Base-by-base conservation (phyloP, 2,329 filamentous ascomycete species). In the Fusarium concolor region DNA sequence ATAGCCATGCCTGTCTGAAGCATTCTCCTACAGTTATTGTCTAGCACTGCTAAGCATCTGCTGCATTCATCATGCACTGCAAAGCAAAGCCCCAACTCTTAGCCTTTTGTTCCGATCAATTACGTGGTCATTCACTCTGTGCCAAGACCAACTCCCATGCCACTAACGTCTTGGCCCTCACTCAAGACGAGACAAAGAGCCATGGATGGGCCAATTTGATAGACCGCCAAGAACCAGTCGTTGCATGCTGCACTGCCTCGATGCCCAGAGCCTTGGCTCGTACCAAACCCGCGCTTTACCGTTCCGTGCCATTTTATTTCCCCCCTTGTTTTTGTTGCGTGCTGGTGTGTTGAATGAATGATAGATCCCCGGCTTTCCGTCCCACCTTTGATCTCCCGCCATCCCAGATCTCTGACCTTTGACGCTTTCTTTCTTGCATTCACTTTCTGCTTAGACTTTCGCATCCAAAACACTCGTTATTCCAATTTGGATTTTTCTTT, bases 251-350 rank as follows among this genome's bases (percentile, higher is more conserved):
- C 72, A 74, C 71, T 65, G 72, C 72, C 72, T 55, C 65, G 62
- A 62, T 69, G 69, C 69, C 71, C 56, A 73, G 69, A 62, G 42
- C 20, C 64, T 74, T 70, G 65, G 70, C 71, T 72, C 67, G 63
- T 68, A 71, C 62, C 62, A 51, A 58, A 47, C 33, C 38, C 37
- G 38, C 38, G 33, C 50, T 52, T 18, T 45, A 41, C 47, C 22
- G n/a, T 42, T 37, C 50, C 12, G 33, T 49, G 10, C 29, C 12
- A 28, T 62, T 50, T 45, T 18, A 26, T 15, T 18, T 10, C 6
- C 43, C 56, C 58, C 55, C 56, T 55, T 58, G 14, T 31, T 46
- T 31, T 22, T 60, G 51, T 52, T 39, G 22, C 47, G 43, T 33
- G 11, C 33, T 14, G n/a, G 31, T 43, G n/a, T 18, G 28, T 65